Evolutionary conservation across 2,329 filamentous ascomycete genomes (phyloP), one percentile per base, ranked within the genome.

Genomic region (Fusarium ambrosium): DNA sequence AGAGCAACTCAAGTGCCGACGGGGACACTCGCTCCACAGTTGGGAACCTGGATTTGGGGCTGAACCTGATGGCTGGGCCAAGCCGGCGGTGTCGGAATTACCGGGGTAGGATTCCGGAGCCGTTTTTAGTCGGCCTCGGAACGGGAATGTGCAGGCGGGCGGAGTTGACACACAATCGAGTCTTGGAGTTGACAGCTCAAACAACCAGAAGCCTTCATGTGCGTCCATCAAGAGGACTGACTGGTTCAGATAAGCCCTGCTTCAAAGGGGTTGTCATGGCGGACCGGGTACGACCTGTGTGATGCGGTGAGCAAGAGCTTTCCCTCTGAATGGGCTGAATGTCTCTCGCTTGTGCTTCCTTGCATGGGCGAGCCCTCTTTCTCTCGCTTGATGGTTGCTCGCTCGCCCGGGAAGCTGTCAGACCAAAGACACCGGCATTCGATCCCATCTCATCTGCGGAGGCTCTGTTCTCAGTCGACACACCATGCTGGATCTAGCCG

Each of bases 401-500:
- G 51, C 24, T 53, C 24, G 24, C 48, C 43, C 43, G 22, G 43
- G 43, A 43, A 59, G 37, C 36, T 65, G 53, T 65, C 53, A 64
- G 51, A 64, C 24, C n/a, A 24, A 14, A 36, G 22, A 10, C 16
- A 41, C n/a, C 32, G 27, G 62, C 62, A 65, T 64, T 64, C 62
- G 34, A 55, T 51, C 24, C 61, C 45, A 62, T 62, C 68, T 68
- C 69, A 71, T 66, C 45, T 71, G 48, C 62, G 72, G 72, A 75
- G 72, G 72, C 72, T 74, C 72, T 73, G 70, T 75, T 62, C 66
- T 75, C 36, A 73, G 72, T 70, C 60, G 55, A 64, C 66, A 32
- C 18, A 43, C 36, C 51, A 56, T 59, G 22, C 24, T 13, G 36
- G 29, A 41, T 53, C 48, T 34, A 56, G 62, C 62, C 32, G 29